Base-by-base conservation (phyloP, 2,329 filamentous ascomycete genomes). In the Fusarium praegraminearum region DNA sequence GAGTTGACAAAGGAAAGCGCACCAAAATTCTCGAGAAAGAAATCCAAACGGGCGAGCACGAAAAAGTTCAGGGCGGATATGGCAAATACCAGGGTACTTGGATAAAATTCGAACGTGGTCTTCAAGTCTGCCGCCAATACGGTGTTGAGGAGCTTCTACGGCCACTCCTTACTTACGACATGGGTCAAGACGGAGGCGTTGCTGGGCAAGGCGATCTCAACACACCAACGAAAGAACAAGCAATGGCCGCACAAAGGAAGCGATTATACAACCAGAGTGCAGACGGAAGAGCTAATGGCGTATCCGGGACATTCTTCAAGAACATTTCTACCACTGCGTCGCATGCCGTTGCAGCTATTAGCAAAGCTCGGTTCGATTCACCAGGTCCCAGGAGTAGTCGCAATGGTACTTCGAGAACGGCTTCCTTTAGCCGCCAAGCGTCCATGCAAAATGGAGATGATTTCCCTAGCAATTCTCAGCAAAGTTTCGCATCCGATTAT, bases 81-180 rank as follows among this genome's bases (percentile, higher is more conserved):
- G 96, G 96, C 70, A 98, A 98, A 83, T 99, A 99, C 76, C 96
- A 99, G 83, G 96, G 96, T 57, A 99, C 96, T 4, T 99, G 96
- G 96, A 97, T 99, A 76, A 93, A 92, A 76, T 98, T 97, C 76
- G 92, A 95, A 51, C 90, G 95, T 65, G 96, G 95, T 2, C 87
- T 97, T 46, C 93, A 98, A 76, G 95, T 99, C 74, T 98, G 96
- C 80, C 90, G 92, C 43, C 88, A 91, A 70, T 91, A 91, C 72
- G 89, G 87, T 13, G 93, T 96, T 33, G 92, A 95, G 78, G 92
- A 95, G 69, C 75, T 93, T 7, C 82, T 96, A 49, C 86, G 89
- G 24, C 91, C 92, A 18, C 84, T 96, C 7, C 81, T 96, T 56
- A 93, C 91, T 30, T 93, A 95, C 78, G 92, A 95, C 76, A 92